A percentile compares a stretch with the other conserved stretches of the same genome.
Evolutionary conservation across 2,329 filamentous ascomycete species (phyloP).

Genomic region (Phialocephala subalpina): DNA sequence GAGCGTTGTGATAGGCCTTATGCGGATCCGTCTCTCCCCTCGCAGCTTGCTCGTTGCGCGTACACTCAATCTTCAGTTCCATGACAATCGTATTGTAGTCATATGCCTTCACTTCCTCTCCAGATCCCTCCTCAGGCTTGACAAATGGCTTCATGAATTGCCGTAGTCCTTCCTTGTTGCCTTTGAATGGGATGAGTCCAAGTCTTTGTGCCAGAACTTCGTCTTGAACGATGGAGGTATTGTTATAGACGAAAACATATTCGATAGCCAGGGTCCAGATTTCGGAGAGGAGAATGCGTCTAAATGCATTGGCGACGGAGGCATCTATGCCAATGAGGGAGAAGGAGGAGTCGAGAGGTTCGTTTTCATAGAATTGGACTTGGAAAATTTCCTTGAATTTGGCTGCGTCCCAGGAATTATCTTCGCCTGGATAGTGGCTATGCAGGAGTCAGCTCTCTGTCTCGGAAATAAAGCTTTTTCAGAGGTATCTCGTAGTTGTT

Average conservation of each 20-base stretch:
- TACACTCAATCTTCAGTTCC: constrained; percentile 80
- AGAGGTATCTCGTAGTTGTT: neutral
- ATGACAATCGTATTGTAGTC: constrained; percentile 92
- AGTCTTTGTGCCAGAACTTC: constrained; percentile 92
- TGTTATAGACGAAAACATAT: constrained; percentile 91
- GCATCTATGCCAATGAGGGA: constrained; percentile 93
- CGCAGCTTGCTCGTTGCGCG: constrained; percentile 76
- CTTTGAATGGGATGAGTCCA: constrained; percentile 89
- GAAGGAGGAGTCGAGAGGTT: constrained; percentile 80
- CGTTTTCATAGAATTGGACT: constrained; percentile 86
- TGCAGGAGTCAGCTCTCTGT: neutral
- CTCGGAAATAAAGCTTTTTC: neutral
- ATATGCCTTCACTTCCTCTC: constrained; percentile 60
- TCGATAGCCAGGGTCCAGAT: constrained; percentile 95
- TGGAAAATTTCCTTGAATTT: constrained; percentile 75
- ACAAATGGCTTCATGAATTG: constrained; percentile 84
- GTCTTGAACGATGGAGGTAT: constrained; percentile 97
- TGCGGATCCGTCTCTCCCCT: constrained; percentile 80
- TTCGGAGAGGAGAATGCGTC: constrained; percentile 93
- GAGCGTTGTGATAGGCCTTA: constrained; percentile 86
- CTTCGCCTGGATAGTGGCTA: constrained; percentile 71
- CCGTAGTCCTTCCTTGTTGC: constrained; percentile 75
- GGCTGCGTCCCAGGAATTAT: constrained; percentile 79
- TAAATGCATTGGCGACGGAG: constrained; percentile 94
- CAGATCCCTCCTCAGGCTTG: constrained; percentile 71